Conservation (phyloP, 345 rosid genomes). For the Eucalyptus shirleyi region DNA sequence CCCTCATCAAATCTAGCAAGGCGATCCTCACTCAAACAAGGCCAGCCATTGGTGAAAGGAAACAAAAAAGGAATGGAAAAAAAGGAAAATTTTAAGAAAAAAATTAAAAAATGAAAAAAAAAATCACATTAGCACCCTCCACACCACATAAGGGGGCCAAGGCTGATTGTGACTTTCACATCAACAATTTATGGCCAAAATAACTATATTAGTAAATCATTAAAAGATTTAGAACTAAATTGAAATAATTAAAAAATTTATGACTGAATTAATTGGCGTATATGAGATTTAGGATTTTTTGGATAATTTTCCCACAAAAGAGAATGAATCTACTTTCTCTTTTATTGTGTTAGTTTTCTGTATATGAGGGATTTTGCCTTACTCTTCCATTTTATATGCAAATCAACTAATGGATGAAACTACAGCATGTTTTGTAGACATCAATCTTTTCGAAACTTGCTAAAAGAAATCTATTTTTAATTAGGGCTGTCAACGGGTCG, state of each 20-base stretch:
- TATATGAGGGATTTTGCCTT: background rate
- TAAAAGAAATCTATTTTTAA: background rate
- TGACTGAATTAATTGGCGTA: rapidly evolving
- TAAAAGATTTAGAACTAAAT: background rate
- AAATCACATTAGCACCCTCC: background rate
- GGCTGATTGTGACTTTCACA: rapidly evolving
- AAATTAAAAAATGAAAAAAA: too few species aligned
- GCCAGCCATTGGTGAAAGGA: background rate
- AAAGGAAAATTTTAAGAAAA: background rate
- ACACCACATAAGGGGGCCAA: rapidly evolving
- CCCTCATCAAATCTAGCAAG: background rate
- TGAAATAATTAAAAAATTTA: rapidly evolving
- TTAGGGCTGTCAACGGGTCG: rapidly evolving
- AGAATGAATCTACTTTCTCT: background rate
- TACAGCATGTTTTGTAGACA: background rate
- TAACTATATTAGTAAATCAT: background rate
- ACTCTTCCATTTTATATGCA: background rate
- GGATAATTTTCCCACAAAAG: background rate
- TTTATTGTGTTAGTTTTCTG: background rate
- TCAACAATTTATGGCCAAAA: background rate
- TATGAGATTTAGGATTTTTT: background rate
- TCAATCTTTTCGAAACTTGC: background rate
- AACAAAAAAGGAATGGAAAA: background rate
- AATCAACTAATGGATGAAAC: background rate
- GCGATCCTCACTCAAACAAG: background rate